Evolutionary conservation across 495 filamentous ascomycete species (phyloP), one percentile per base, ranked within the genome.

Genomic region (Hypoxylon cercidicola): DNA sequence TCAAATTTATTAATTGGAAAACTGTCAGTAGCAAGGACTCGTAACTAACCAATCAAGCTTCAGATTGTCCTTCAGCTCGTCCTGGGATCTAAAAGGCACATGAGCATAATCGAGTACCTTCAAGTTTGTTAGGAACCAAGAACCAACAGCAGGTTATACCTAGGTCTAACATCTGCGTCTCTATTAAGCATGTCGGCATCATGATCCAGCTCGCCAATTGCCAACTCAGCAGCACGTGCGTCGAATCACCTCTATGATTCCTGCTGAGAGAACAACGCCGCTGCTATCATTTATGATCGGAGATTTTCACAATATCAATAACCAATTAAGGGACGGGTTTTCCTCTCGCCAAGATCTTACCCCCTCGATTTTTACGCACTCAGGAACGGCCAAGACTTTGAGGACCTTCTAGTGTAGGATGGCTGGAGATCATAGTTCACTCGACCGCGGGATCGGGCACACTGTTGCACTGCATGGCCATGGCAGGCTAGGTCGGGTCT

Each of bases 361-460:
- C 54, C 44, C 25, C 25, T 63, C n/a, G 23, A 35, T 30, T 37
- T 46, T 52, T 30, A 25, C 30, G 55, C 35, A 10, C 44, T 21
- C 28, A 60, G 49, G 28, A 49, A 63, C 12, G 46, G 64, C 64
- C 64, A 63, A 63, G 64, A 55, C 54, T 30, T 55, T 49, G 21
- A 41, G 54, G 40, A 68, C 64, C 64, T 68, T 68, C 64, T 50
- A 21, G 51, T 59, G 59, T 48, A 59, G 59, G 64, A 68, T 46
- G 25, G 32, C 37, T 54, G 52, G 37, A 32, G 4, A 50, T 50
- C 48, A 47, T 62, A 40, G 54, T 48, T 51, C 49, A 46, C 47
- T 15, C 37, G 15, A 48, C 43, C 41, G 43, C 58, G 34, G 48
- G 48, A 32, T 63, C 37, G 39, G 37, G 30, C 30, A 44, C 41